Conservation (phyloP, 2,329 filamentous ascomycete species). For the Botrytis tulipae region DNA sequence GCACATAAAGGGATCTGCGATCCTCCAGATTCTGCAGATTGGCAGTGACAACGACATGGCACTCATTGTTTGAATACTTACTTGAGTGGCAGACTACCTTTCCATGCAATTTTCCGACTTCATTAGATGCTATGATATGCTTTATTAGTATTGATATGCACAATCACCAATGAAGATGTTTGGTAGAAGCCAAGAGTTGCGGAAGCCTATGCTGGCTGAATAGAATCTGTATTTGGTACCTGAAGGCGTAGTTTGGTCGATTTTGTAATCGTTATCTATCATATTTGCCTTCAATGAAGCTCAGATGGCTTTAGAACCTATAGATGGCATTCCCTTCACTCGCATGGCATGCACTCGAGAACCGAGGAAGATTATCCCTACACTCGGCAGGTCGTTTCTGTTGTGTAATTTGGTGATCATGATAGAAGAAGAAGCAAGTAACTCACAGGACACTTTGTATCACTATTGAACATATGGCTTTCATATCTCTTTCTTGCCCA, state of each 20-base stretch:
- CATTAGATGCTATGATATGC: background rate
- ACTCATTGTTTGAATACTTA: background rate
- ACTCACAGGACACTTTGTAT: background rate
- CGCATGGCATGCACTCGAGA: constrained; percentile 2
- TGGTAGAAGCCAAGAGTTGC: background rate
- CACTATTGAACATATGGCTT: background rate
- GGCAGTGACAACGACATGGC: background rate
- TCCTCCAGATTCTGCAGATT: background rate
- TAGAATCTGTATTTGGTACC: background rate
- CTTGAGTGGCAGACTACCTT: background rate
- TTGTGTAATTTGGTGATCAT: background rate
- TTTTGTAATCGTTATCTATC: background rate
- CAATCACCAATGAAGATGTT: background rate
- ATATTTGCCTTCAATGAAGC: background rate
- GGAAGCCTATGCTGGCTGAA: background rate
- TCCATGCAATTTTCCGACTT: background rate
- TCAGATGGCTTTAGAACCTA: background rate
- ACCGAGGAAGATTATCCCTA: background rate
- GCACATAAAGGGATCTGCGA: background rate
- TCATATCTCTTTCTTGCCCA: background rate
- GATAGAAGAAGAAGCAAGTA: background rate
- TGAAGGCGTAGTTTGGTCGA: background rate
- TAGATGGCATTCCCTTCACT: background rate
- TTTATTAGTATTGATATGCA: background rate
- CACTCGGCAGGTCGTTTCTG: background rate